phyloP scores from a whole-genome alignment of 129 eudicot genomes.

The Saposhnikovia divaricata region DNA sequence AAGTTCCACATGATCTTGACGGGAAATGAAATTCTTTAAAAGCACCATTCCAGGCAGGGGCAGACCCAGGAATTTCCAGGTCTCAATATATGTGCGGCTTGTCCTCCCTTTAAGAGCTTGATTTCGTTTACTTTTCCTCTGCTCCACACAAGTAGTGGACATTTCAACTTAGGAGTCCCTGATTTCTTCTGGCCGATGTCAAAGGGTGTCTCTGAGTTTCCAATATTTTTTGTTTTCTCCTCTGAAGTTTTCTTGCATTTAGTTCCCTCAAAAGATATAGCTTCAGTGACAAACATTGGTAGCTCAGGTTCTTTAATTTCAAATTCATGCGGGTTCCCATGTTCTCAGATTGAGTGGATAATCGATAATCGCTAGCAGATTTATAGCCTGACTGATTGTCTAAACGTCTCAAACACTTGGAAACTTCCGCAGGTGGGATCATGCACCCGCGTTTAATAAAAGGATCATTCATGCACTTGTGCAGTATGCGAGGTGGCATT shows the following conservation, averaged over 20 bases:
- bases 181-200: constrained; percentile 46
- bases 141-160: constrained; percentile 30
- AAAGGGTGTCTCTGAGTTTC: constrained; percentile 17
- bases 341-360: not conserved
- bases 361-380: not conserved
- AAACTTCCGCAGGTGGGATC: not conserved
- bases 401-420: not conserved
- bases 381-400: not conserved
- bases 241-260: not conserved
- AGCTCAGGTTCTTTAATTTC: not conserved
- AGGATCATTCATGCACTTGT: not conserved
- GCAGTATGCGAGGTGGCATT: too few relatives aligned
- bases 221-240: not conserved
- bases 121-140: constrained; percentile 34
- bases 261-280: not conserved
- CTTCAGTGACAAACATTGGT: not conserved
- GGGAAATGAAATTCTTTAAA: constrained; percentile 45
- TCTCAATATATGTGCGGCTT: constrained; percentile 23
- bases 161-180: constrained; percentile 27
- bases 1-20: constrained; percentile 50
- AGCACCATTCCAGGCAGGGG: constrained; percentile 92
- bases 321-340: not conserved
- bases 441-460: not conserved
- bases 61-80: too few relatives aligned
- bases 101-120: constrained; percentile 26